Percentiles rank a stretch among this genome's conserved stretches.
phyloP scores from a whole-genome alignment of 2,329 filamentous ascomycete species.

The Hypoxylon sp. region DNA sequence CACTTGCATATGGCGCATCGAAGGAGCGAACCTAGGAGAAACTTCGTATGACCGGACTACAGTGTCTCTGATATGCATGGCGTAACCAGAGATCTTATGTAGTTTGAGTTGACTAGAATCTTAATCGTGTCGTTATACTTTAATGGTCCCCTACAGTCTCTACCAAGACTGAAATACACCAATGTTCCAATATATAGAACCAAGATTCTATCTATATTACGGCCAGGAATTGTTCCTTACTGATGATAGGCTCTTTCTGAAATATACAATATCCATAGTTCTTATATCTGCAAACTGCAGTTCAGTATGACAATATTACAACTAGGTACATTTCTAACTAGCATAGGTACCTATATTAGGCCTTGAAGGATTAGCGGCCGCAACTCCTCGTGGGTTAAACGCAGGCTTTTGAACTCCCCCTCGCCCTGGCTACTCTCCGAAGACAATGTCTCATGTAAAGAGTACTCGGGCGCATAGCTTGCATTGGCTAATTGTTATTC shows the following conservation, averaged over 20 bases:
- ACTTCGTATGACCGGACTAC: background rate
- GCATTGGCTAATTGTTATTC: background rate
- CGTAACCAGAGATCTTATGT: background rate
- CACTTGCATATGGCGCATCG: background rate
- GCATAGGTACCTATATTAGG: too few relatives aligned
- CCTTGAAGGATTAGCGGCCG: background rate
- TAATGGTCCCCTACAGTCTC: background rate
- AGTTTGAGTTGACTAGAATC: too few relatives aligned
- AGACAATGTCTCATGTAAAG: background rate
- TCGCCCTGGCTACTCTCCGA: background rate
- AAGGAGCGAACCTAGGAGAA: background rate
- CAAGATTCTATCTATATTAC: background rate
- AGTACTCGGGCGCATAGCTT: background rate
- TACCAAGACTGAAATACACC: background rate
- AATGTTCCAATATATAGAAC: background rate
- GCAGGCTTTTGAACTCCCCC: too few relatives aligned
- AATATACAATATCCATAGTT: background rate
- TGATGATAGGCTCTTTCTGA: too few relatives aligned
- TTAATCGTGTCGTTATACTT: background rate
- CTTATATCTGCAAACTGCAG: background rate
- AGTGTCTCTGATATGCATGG: background rate
- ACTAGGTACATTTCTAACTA: too few relatives aligned
- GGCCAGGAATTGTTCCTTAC: too few relatives aligned
- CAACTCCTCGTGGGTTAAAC: background rate
- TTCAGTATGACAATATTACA: background rate